Evolutionary conservation across 768 basidiomycete genomes (phyloP), one percentile per base, ranked within the genome.

Genomic region (Solioccasus polychromus): DNA sequence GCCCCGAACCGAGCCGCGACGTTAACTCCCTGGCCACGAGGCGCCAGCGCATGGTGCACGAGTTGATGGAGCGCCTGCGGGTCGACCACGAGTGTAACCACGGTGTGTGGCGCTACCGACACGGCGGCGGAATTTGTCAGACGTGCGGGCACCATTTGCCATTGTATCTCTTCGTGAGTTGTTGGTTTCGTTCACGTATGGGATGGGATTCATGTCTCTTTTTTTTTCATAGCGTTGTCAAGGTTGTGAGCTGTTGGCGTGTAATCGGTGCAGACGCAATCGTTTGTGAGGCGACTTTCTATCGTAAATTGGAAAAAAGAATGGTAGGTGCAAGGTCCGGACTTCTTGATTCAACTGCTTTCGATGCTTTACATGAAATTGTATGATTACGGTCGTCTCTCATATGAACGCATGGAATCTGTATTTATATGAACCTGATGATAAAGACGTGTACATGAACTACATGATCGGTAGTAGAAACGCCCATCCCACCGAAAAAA

Each of bases 41-140:
- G 39, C 53, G 59, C 24, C 51, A 53, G 20, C 47, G 47, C 25
- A 51, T 62, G 38, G 61, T 75, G 3, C 53, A 31, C 11, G 53
- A 63, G 32, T 66, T 58, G 52, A 67, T 66, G 39, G 70, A 68
- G 2, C 47, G 67, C 4, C 63, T 85, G 31, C 62, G 79, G 8
- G 61, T 66, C 5, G 73, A 79, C 47, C 85, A 85, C 54, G 71
- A 80, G 3, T 86, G 84, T 45, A 15, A 48, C 10, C 65, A 71
- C 3, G 63, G 62, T 36, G 39, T n/a, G 1, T 83, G 82, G 80
- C 61, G 53, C 20, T 71, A 71, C 30, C 64, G 71, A 0, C 2
- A 57, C 2, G 79, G 78, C 0, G 70, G 68, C 0, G 76, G 73
- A 5, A 39, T 22, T 9, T 83, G 81, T 41, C 72, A 79, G 41